Base-by-base conservation (phyloP, 2,329 filamentous ascomycete species). In the Ophiocordyceps unilateralis region DNA sequence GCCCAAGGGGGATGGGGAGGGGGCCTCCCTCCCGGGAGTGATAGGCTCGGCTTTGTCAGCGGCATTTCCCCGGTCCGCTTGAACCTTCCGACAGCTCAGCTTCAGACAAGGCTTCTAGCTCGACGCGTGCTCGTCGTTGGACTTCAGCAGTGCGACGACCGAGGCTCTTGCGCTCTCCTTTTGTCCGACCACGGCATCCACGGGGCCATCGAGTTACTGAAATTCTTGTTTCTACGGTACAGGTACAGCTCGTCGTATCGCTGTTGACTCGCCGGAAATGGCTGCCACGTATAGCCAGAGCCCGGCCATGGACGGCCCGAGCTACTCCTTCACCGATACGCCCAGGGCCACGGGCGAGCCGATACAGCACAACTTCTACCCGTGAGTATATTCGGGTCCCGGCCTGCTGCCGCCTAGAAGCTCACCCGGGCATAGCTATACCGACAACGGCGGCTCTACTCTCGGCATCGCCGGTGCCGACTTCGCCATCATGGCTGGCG, bases 381-480 rank as follows among this genome's bases (percentile, higher is more conserved):
- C 89, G 88, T 94, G 75, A 57, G 83, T 40, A 7, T 28, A 4
- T 2, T 2, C 8, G 3, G 17, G 19, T 4, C 2, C 2, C 20
- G 14, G 2, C 20, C n/a, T 9, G 17, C 17, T 19, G 6, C n/a
- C n/a, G n/a, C n/a, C n/a, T 20, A 32, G 22, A 19, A 42, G 49
- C 30, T 51, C 44, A 40, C 7, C 5, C 17, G 21, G n/a, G 15
- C 32, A 4, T 53, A 91, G 84, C 54, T 98, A 98, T 67, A 93
- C 91, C 51, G 89, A 98, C 70, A 98, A 98, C 62, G 91, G 91
- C 53, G 91, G 91, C 53, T 93, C 87, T 47, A 96, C 91, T 43
- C 77, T 98, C 44, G 91, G 87, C 57, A 96, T 98, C 63, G 81
- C 86, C 34, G 91, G 93, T 53, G 78, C 79, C 58, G 84, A 93